Evolutionary conservation across 2,329 filamentous ascomycete genomes (phyloP).

Genomic region (Amylocarpus encephaloides): DNA sequence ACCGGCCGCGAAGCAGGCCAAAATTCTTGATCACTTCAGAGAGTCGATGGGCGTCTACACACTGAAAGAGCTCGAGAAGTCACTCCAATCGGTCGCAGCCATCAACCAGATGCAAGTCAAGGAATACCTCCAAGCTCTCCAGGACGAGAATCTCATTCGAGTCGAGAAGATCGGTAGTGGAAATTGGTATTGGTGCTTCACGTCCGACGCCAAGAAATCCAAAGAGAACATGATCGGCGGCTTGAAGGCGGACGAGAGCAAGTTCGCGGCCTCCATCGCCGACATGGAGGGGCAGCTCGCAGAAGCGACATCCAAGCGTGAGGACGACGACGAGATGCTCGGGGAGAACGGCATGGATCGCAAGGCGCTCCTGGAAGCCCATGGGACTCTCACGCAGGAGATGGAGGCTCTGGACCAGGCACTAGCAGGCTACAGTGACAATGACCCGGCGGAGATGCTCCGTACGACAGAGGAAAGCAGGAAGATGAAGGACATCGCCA

Average conservation of each 20-base stretch:
- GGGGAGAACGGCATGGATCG: constrained; percentile 24
- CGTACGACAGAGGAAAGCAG: constrained; percentile 27
- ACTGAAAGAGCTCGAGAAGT: constrained; percentile 63
- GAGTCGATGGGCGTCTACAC: constrained; percentile 55
- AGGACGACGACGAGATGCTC: constrained; percentile 30
- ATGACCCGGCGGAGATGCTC: constrained; percentile 27
- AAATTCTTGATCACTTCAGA: constrained; percentile 54
- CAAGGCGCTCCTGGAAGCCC: constrained; percentile 24
- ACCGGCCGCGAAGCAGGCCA: constrained; percentile 50
- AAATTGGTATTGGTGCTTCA: constrained; percentile 68
- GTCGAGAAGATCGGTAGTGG: constrained; percentile 65
- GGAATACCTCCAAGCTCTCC: constrained; percentile 57
- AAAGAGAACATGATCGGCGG: constrained; percentile 35
- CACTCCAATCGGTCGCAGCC: constrained; percentile 51
- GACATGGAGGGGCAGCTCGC: constrained; percentile 32
- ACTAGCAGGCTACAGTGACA: constrained; percentile 27
- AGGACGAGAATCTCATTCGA: constrained; percentile 54
- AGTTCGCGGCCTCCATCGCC: constrained; percentile 27
- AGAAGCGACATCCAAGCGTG: constrained; percentile 32
- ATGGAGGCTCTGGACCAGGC: constrained; percentile 28
- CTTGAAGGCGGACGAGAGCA: constrained; percentile 33
- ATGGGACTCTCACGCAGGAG: constrained; percentile 26
- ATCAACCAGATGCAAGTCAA: constrained; percentile 63
- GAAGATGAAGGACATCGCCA: constrained; percentile 24
- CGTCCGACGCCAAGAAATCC: constrained; percentile 46